Percentiles rank a stretch among this genome's conserved stretches.
These are phyloP conservation scores for Colletotrichum gigasporum DNA, from an alignment of 2,329 filamentous ascomycete species.

Conservation along the genomic window DNA sequence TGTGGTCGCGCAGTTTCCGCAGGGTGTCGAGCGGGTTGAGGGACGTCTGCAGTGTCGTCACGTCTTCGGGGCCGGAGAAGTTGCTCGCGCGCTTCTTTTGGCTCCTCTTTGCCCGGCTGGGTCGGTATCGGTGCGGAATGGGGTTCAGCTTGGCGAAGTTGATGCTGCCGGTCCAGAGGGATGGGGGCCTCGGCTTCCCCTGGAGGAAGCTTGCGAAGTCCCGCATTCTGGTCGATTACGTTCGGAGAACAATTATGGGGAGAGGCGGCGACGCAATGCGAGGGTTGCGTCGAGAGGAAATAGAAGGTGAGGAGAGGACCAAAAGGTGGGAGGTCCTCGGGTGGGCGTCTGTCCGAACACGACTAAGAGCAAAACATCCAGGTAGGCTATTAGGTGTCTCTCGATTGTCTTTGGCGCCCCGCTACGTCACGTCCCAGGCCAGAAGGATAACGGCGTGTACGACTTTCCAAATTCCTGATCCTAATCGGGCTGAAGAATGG, in stretches of 20 bases:
- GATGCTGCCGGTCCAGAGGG: slow-evolving; percentile 50
- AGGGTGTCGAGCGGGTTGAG: slow-evolving; percentile 84
- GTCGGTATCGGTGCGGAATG: slow-evolving; percentile 50
- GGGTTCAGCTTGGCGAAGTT: slow-evolving; percentile 54
- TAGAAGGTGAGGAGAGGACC: neutral
- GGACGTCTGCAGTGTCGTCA: slow-evolving; percentile 82
- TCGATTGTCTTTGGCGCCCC: neutral
- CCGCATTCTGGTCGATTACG: slow-evolving; percentile 41
- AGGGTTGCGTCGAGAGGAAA: neutral
- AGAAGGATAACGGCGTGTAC: neutral
- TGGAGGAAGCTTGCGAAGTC: slow-evolving; percentile 47
- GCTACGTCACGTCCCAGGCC: slow-evolving; percentile 21
- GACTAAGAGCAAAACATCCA: slow-evolving; percentile 26
- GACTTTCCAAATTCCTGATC: slow-evolving; percentile 1
- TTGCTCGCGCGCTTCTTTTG: slow-evolving; percentile 48
- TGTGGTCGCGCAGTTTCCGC: slow-evolving; percentile 77
- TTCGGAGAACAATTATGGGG: neutral
- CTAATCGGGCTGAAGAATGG: neutral
- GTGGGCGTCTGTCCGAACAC: slow-evolving; percentile 1
- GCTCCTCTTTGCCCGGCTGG: slow-evolving; percentile 48
- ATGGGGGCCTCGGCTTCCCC: slow-evolving; percentile 50
- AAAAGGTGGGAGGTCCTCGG: slow-evolving; percentile 7
- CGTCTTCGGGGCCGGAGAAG: slow-evolving; percentile 58
- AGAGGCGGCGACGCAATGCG: neutral
- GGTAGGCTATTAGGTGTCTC: neutral